Evolutionary conservation across 2,329 filamentous ascomycete genomes (phyloP), one percentile per base, ranked within the genome.

Genomic region (Calonectria multiphialidica): DNA sequence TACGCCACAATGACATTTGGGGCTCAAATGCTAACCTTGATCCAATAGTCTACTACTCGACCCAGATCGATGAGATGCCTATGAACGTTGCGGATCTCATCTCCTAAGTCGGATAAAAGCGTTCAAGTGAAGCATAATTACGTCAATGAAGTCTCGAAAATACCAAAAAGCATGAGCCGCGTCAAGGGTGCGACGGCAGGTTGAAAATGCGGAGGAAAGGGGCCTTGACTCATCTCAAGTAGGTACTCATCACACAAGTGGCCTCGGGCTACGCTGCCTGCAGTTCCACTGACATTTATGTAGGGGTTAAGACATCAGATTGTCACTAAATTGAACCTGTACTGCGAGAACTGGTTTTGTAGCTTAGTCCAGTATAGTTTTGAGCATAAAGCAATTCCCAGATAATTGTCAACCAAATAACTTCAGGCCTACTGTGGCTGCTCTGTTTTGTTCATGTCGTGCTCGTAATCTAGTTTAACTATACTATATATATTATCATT

Each of bases 11-110:
- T 59, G 25, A 33, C 21, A 40, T 23, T 65, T 45, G 66, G 50
- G 59, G 63, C 30, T 44, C 35, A 16, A 37, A 30, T 70, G 70
- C 86, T 88, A 75, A 88, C 74, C 21, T 62, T 68, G 47, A 13
- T 75, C 61, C 66, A 45, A 13, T 75, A 95, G 93, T 98, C 81
- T 98, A 97, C 87, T 98, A 98, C 86, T 97, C 95, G 18, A 98
- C 96, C 57, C 96, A 98, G 87, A 98, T 98, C 78, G 96, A 98
- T 80, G 96, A 98, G 88, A 98, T 98, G 96, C 96, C 96, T 21
- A 98, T 98, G 96, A 98, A 98, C 82, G 95, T 95, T 82, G 91
- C 90, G 79, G 89, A 90, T 77, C 87, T 92, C 33, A 89, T 89
- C 71, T 83, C 88, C 42, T 90, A 86, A 83, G 57, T 23, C 16